Base-by-base conservation (phyloP, 1,139 yeast species). In the Saccharomycopsis phalli region DNA sequence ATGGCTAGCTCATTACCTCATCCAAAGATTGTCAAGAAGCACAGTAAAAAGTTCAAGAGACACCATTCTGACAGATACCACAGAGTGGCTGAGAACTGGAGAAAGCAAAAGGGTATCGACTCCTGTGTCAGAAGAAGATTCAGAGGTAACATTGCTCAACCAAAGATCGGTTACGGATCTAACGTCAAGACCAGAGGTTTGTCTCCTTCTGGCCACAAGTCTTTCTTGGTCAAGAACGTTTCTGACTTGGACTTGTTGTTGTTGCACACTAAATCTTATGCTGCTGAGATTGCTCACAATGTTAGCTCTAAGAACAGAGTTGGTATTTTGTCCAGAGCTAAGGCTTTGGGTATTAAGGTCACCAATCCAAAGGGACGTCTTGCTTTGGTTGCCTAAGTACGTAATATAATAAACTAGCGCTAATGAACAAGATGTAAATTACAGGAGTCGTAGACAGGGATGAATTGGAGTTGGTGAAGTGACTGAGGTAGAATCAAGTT, bases 81-180 rank as follows among this genome's bases (percentile, higher is more conserved):
- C 79, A 88, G 98, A 74, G 96, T 91, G 59, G 74, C 87, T 63
- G 96, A 86, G 74, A 81, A 81, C 80, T 93, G 98, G 98, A 91
- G 99, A 86, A 91, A 91, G 77, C 98, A 93, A 76, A 91, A 88
- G 86, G 99, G 99, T 91, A 93, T 93, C 66, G 99, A 93, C 79
- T 88, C 96, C 61, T 81, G 88, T 75, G 96, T 88, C 69, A 88
- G 97, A 81, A 88, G 97, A 80, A 86, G 97, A 78, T 93, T 91
- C 94, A 86, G 97, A 81, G 98, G 98, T 65, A 81, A 93, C 73
- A 83, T 91, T 66, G 77, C 91, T 63, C 94, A 88, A 80, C 99
- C 99, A 77, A 88, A 83, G 77, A 88, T 93, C 64, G 99, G 99
- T 76, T 93, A 84, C 79, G 97, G 98, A 72, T 87, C 97, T 61